Evolutionary conservation across 495 filamentous ascomycete species (phyloP).

Genomic region (Daldinia vernicosa): DNA sequence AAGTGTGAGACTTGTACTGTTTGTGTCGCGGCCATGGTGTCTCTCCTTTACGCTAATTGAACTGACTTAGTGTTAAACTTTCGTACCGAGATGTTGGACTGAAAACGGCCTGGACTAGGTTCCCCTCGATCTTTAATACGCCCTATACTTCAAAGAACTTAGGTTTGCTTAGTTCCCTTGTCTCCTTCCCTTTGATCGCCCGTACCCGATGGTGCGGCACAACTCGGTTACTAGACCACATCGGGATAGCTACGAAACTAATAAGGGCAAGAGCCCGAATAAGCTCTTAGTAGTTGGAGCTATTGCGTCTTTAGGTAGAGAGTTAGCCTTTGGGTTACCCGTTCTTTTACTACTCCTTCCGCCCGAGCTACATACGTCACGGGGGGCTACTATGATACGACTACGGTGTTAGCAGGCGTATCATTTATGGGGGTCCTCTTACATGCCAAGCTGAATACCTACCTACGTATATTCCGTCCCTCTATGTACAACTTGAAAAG

Average conservation of each 20-base stretch:
- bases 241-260: constrained; percentile 2
- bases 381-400: background rate
- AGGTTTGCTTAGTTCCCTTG: constrained; percentile 3
- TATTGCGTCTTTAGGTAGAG: background rate
- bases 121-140: constrained; percentile 28
- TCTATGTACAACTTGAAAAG: background rate
- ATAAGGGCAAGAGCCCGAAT: background rate
- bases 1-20: constrained; percentile 64
- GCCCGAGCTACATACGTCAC: background rate
- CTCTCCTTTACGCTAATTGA: background rate
- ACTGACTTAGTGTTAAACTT: background rate
- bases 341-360: background rate
- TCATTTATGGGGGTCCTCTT: background rate
- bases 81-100: background rate
- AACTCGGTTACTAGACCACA: background rate
- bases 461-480: background rate
- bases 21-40: constrained; percentile 32
- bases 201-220: constrained; percentile 1
- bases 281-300: background rate
- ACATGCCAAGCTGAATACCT: background rate
- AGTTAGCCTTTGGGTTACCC: background rate
- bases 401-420: background rate
- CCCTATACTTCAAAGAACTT: constrained; percentile 21
- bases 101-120: background rate
- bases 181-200: constrained; percentile 16